These are phyloP conservation scores for Moricandia moricandioides DNA, from an alignment of 345 rosid species.

Conservation along the genomic window DNA sequence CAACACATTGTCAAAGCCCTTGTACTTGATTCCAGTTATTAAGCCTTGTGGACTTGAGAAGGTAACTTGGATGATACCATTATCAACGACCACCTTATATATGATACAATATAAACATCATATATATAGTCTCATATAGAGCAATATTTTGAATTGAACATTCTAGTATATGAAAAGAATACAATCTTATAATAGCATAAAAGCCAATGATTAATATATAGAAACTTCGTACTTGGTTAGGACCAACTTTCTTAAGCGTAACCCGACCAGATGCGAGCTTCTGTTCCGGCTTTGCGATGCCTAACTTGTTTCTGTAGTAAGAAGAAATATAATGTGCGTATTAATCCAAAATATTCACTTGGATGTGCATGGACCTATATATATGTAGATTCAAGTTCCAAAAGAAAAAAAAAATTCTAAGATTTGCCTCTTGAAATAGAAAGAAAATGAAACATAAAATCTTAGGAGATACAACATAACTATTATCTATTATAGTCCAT, in stretches of 20 bases:
- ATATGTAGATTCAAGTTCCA: background rate
- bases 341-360: background rate
- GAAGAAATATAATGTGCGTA: background rate
- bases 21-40: slow-evolving; percentile 59
- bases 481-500: background rate
- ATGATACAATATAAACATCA: background rate
- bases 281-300: background rate
- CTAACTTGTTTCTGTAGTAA: slow-evolving; percentile 19
- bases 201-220: background rate
- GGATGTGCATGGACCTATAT: background rate
- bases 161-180: background rate
- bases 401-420: background rate
- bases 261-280: background rate
- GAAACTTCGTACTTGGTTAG: slow-evolving; percentile 19
- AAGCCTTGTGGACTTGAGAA: slow-evolving; percentile 62
- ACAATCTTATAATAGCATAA: background rate
- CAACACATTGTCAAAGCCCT: slow-evolving; percentile 59
- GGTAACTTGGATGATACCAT: slow-evolving; percentile 60
- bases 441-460: background rate
- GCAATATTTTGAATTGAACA: background rate
- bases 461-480: background rate
- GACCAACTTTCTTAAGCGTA: slow-evolving; percentile 5
- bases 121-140: background rate
- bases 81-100: slow-evolving; percentile 62
- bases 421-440: background rate